Percentiles rank a stretch among this genome's conserved stretches.
phyloP scores from a whole-genome alignment of 495 filamentous ascomycete genomes.

The Daldinia vernicosa region DNA sequence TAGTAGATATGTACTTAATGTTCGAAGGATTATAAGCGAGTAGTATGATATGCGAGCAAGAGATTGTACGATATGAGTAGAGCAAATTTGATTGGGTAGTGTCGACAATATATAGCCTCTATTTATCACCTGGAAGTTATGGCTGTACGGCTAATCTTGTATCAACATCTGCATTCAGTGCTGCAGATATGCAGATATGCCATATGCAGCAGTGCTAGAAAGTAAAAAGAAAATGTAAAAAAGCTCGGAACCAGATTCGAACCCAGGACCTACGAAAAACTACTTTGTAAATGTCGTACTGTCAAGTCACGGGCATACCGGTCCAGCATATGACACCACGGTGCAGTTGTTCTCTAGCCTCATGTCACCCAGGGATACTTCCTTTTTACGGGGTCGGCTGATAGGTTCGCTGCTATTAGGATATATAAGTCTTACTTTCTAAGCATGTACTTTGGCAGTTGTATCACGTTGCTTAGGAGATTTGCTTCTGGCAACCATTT shows the following conservation, averaged over 20 bases:
- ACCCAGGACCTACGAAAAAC: slow-evolving; percentile 9
- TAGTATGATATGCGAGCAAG: neutral
- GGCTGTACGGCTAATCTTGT: too few relatives aligned
- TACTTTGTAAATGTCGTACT: neutral
- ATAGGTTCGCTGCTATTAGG: neutral
- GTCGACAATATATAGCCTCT: neutral
- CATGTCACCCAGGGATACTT: slow-evolving; percentile 11
- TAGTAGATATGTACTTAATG: too few relatives aligned
- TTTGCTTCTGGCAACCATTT: neutral
- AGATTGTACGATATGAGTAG: neutral
- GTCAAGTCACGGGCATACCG: slow-evolving; percentile 11
- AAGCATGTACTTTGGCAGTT: neutral
- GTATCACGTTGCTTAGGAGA: neutral
- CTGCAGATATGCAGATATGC: too few relatives aligned
- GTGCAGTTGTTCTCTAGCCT: slow-evolving; percentile 6
- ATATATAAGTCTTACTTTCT: neutral
- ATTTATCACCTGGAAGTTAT: too few relatives aligned
- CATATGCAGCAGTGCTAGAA: too few relatives aligned
- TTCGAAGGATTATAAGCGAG: too few relatives aligned
- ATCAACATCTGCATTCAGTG: too few relatives aligned
- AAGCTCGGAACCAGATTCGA: neutral
- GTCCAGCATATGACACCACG: neutral
- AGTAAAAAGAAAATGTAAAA: slow-evolving; percentile 3
- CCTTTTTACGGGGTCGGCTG: slow-evolving; percentile 11
- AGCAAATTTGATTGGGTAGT: neutral